These are phyloP conservation scores for Yarrowia hollandica DNA, from an alignment of 805 yeast species.

Conservation along the genomic window DNA sequence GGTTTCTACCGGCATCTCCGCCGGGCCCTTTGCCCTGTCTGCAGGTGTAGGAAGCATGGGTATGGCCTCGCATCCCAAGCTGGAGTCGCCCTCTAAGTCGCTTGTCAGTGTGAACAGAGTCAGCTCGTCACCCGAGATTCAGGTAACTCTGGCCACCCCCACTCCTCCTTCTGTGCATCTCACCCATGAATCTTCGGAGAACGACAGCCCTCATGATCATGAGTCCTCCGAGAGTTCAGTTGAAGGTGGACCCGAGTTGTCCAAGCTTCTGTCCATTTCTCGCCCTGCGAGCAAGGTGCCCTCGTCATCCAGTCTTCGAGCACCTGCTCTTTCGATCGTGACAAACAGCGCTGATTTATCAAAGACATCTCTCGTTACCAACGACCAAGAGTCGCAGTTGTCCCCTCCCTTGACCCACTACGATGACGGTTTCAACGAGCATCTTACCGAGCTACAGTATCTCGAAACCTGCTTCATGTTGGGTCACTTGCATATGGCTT, in stretches of 20 bases:
- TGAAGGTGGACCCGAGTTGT: constrained; percentile 17
- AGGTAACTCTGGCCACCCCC: constrained; percentile 4
- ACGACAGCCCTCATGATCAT: constrained; percentile 11
- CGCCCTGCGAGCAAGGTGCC: constrained; percentile 19
- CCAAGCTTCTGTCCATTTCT: constrained; percentile 14
- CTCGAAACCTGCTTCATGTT: constrained; percentile 30
- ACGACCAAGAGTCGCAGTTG: neutral
- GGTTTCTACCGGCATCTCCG: neutral
- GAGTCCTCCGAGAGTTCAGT: constrained; percentile 23
- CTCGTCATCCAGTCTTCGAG: constrained; percentile 1
- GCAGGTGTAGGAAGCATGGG: constrained; percentile 14
- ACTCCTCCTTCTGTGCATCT: constrained; percentile 10
- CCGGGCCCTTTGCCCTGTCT: neutral
- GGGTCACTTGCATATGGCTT: constrained; percentile 28
- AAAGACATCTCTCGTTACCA: neutral
- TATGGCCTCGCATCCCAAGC: constrained; percentile 2
- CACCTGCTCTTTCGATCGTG: constrained; percentile 13
- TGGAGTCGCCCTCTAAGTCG: constrained; percentile 15
- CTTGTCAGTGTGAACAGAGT: neutral
- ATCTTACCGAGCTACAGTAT: constrained; percentile 24
- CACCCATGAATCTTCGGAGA: constrained; percentile 4
- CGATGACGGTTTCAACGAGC: constrained; percentile 23
- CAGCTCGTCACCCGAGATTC: constrained; percentile 19
- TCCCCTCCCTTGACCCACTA: neutral
- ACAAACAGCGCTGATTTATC: neutral